A percentile compares a stretch with the other conserved stretches of the same genome.
phyloP scores from a whole-genome alignment of 2,329 filamentous ascomycete genomes.

The Aspergillus aculeatus region DNA sequence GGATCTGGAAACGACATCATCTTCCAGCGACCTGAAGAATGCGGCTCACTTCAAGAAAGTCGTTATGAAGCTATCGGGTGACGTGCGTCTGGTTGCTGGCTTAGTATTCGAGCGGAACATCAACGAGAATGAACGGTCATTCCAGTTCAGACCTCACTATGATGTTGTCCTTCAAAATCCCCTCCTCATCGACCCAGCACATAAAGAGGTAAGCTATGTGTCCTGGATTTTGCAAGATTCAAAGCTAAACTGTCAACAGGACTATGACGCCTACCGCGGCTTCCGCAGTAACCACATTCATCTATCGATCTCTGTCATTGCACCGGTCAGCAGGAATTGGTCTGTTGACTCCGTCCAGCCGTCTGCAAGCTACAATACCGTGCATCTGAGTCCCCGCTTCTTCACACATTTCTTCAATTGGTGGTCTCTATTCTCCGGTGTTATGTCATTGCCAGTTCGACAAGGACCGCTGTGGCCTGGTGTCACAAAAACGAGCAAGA shows the following conservation, averaged over 20 bases:
- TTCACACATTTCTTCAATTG: conserved; percentile 98
- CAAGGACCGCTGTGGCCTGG: conserved; percentile 91
- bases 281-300: conserved; percentile 97
- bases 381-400: conserved; percentile 91
- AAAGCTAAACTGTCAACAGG: conserved; percentile 32
- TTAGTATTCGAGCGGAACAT: conserved; percentile 88
- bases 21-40: conserved; percentile 64
- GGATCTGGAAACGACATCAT: conserved; percentile 60
- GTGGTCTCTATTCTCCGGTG: conserved; percentile 95
- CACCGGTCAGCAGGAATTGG: conserved; percentile 86
- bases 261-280: conserved; percentile 91
- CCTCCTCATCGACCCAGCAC: conserved; percentile 61
- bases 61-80: conserved; percentile 96
- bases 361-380: conserved; percentile 91
- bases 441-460: conserved; percentile 90
- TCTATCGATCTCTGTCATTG: conserved; percentile 85
- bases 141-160: conserved; percentile 90
- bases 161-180: conserved; percentile 83
- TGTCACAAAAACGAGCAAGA: conserved; percentile 94
- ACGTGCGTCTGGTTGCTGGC: conserved; percentile 88
- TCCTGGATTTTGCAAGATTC: not conserved
- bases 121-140: conserved; percentile 69
- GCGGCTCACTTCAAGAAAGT: conserved; percentile 95
- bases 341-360: conserved; percentile 69
- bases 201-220: conserved; percentile 47